phyloP scores from a whole-genome alignment of 164 flowering plant genomes.

The Stephania japonica region DNA sequence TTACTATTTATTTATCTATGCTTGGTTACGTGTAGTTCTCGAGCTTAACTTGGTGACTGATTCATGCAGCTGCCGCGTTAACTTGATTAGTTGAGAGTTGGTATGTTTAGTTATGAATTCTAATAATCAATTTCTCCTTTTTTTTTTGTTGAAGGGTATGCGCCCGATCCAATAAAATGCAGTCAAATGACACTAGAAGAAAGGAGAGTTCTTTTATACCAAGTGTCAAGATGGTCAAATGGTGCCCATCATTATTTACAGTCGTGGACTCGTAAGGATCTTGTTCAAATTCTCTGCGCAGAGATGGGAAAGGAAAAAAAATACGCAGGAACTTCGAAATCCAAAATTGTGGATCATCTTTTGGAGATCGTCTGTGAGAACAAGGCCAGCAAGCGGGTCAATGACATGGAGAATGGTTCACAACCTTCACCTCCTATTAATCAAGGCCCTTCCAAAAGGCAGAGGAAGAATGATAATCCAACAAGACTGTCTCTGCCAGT shows the following conservation, averaged over 20 bases:
- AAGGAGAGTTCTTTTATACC: slow-evolving; percentile 76
- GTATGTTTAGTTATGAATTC: too few relatives aligned
- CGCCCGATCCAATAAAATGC: slow-evolving; percentile 60
- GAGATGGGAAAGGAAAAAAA: slow-evolving; percentile 93
- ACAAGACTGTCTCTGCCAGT: slow-evolving; percentile 32
- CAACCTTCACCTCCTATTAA: slow-evolving; percentile 25
- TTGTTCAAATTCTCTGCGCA: slow-evolving; percentile 73
- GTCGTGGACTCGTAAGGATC: slow-evolving; percentile 84
- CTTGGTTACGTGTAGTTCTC: neutral
- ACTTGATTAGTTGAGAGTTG: neutral
- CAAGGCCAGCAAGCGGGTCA: slow-evolving; percentile 27
- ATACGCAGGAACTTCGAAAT: slow-evolving; percentile 78
- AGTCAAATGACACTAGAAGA: slow-evolving; percentile 65
- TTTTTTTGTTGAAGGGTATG: slow-evolving; percentile 30
- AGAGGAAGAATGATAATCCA: slow-evolving; percentile 61
- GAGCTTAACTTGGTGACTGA: neutral
- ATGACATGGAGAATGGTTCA: slow-evolving; percentile 20
- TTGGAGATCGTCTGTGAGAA: slow-evolving; percentile 59
- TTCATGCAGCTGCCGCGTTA: neutral
- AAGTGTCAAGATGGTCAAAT: slow-evolving; percentile 54
- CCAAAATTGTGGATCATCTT: slow-evolving; percentile 70
- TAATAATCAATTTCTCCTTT: neutral
- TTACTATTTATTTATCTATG: neutral
- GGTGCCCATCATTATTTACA: slow-evolving; percentile 66
- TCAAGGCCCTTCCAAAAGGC: slow-evolving; percentile 52